Conservation (phyloP, 192 early-diverging fungal species). For the Podila clonocystis region DNA sequence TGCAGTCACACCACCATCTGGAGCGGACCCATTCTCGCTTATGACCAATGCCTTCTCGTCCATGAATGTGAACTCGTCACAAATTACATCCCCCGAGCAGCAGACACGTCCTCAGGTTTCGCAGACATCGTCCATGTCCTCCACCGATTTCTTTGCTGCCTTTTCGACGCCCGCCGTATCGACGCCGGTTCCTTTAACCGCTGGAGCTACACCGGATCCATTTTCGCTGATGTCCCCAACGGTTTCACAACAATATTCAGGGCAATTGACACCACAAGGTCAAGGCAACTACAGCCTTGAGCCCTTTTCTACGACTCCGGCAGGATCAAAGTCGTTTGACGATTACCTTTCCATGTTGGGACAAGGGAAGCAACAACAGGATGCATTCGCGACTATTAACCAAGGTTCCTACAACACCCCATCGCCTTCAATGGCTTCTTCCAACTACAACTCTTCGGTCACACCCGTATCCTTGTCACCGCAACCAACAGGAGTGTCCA, state of each 20-base stretch:
- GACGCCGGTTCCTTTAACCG: not conserved
- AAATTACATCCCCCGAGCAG: constrained; percentile 6
- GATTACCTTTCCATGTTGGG: constrained; percentile 29
- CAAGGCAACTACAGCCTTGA: not conserved
- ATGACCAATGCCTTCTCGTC: constrained; percentile 34
- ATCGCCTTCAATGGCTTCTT: not conserved
- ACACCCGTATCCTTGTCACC: not conserved
- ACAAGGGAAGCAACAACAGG: constrained; percentile 6
- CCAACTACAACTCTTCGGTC: not conserved
- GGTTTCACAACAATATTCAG: not conserved
- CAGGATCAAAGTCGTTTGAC: constrained; percentile 40
- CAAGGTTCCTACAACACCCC: not conserved
- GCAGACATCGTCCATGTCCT: not conserved
- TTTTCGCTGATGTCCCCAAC: constrained; percentile 14
- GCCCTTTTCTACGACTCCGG: not conserved
- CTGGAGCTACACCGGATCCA: constrained; percentile 1
- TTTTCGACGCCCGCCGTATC: constrained; percentile 16
- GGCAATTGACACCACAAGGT: constrained; percentile 11
- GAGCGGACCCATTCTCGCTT: constrained; percentile 41
- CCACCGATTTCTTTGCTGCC: constrained; percentile 21
- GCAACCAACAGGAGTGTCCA: not conserved
- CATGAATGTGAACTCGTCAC: constrained; percentile 16
- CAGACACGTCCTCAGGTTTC: not conserved
- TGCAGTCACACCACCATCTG: constrained; percentile 13
- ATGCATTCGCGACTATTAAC: not conserved